These are phyloP conservation scores for Rasamsonia emersonii DNA, from an alignment of 2,329 filamentous ascomycete species.

Conservation along the genomic window DNA sequence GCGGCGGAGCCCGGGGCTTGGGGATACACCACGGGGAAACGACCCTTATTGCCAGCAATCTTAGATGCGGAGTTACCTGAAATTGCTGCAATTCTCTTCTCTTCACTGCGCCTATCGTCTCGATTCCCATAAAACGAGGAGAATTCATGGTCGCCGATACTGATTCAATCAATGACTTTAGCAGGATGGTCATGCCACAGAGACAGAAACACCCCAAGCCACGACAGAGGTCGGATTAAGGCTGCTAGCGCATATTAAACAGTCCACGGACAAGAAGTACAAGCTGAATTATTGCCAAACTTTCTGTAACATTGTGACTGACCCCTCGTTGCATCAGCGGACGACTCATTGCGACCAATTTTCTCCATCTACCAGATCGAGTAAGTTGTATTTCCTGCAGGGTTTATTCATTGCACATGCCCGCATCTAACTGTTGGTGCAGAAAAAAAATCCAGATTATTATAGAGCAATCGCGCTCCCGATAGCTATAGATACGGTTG, in stretches of 20 bases:
- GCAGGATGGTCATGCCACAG: conserved; percentile 9
- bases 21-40: background rate
- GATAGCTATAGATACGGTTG: conserved; percentile 67
- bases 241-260: conserved; percentile 66
- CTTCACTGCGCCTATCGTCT: too few relatives aligned
- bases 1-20: background rate
- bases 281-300: too few relatives aligned
- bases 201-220: conserved; percentile 53
- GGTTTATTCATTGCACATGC: background rate
- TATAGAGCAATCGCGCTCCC: conserved; percentile 70
- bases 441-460: conserved; percentile 59
- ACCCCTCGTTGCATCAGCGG: conserved; percentile 43
- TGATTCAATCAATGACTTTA: conserved; percentile 1
- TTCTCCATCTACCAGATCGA: conserved; percentile 60
- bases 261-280: conserved; percentile 74
- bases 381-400: conserved; percentile 21
- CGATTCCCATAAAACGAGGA: too few relatives aligned
- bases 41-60: background rate
- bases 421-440: conserved; percentile 12
- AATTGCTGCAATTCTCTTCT: background rate
- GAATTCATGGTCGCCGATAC: conserved; percentile 4
- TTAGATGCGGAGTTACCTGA: background rate
- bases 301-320: too few relatives aligned
- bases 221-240: conserved; percentile 63
- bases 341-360: conserved; percentile 64